phyloP scores from a whole-genome alignment of 2,329 filamentous ascomycete genomes.

The Helotiales sp. region DNA sequence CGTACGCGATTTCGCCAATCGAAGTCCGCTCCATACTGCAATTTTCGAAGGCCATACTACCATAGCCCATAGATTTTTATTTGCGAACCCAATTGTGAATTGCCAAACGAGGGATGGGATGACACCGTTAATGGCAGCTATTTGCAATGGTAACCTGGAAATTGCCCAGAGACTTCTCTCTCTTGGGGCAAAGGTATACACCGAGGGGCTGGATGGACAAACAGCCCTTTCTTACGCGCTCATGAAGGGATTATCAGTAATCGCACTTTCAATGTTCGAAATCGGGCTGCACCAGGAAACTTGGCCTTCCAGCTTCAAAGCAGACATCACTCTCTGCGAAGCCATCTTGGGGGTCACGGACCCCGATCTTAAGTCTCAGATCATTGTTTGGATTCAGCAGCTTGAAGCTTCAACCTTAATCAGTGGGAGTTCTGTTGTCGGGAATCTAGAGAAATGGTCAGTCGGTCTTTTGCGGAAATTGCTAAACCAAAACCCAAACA shows the following conservation, averaged over 20 bases:
- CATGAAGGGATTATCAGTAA: not conserved
- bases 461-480: not conserved
- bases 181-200: not conserved
- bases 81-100: not conserved
- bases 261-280: not conserved
- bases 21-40: conserved; percentile 1
- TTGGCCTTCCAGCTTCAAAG: not conserved
- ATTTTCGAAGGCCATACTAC: not conserved
- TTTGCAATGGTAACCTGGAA: not conserved
- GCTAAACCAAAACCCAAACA: too few species aligned
- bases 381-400: not conserved
- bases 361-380: not conserved
- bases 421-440: too few species aligned
- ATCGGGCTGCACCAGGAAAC: not conserved
- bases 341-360: not conserved
- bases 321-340: not conserved
- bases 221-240: not conserved
- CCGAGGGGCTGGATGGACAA: not conserved
- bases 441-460: not conserved
- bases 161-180: not conserved
- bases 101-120: not conserved
- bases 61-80: not conserved
- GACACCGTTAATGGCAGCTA: not conserved
- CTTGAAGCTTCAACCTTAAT: not conserved
- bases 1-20: not conserved